Evolutionary conservation across 768 basidiomycete species (phyloP).

Genomic region (Mycena alexandri): DNA sequence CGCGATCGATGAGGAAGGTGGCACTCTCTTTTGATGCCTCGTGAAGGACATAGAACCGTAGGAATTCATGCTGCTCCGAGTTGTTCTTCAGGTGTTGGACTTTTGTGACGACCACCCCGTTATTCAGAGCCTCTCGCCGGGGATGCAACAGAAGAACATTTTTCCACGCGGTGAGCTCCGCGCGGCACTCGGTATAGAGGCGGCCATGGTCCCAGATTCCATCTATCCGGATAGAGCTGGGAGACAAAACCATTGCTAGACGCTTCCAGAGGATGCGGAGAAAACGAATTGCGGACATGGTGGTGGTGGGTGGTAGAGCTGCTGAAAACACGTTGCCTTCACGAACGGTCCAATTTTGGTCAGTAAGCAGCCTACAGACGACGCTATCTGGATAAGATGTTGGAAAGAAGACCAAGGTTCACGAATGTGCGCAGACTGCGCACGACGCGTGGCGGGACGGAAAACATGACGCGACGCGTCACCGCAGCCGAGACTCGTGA

Average conservation of each 20-base stretch:
- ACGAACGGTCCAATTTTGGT: conserved; percentile 4
- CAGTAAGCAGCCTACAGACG: not conserved
- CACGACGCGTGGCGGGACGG: not conserved
- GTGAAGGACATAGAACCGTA: conserved; percentile 19
- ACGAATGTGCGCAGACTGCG: no score
- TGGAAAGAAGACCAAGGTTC: not conserved
- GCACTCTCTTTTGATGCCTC: conserved; percentile 6
- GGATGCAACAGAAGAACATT: conserved; percentile 13
- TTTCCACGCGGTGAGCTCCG: conserved; percentile 8
- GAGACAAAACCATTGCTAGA: conserved; percentile 12
- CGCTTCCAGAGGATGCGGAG: conserved; percentile 23
- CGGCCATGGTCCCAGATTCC: conserved; percentile 17
- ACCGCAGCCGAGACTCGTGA: conserved; percentile 1
- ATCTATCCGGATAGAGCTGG: not conserved
- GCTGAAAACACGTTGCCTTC: conserved; percentile 21
- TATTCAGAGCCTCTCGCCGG: conserved; percentile 10
- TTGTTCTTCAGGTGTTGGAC: conserved; percentile 24
- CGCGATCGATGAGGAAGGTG: conserved; percentile 11
- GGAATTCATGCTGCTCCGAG: conserved; percentile 21
- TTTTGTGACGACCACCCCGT: conserved; percentile 15
- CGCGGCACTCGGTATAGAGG: conserved; percentile 5
- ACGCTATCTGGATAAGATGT: conserved; percentile 7
- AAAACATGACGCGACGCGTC: not conserved
- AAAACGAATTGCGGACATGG: conserved; percentile 16
- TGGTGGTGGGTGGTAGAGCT: conserved; percentile 16